Percentiles rank a stretch among this genome's conserved stretches.
phyloP scores from a whole-genome alignment of 805 yeast genomes.

The Wickerhamomyces pijperi region DNA sequence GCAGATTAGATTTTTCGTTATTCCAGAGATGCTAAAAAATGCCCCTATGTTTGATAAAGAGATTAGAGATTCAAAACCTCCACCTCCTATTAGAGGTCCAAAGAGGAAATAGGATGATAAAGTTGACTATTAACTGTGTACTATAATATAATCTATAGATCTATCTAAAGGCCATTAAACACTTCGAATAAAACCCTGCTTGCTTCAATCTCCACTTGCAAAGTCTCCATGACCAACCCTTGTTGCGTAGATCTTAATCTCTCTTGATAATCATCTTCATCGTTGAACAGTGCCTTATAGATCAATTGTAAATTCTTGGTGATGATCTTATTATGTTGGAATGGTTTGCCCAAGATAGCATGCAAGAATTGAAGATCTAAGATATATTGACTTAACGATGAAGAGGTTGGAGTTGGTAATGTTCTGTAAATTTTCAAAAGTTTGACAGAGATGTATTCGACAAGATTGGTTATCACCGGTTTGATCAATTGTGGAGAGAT shows the following conservation, averaged over 20 bases:
- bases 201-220: slow-evolving; percentile 10
- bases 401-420: slow-evolving; percentile 27
- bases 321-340: slow-evolving; percentile 1
- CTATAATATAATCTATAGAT: too few species aligned
- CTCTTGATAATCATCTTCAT: slow-evolving; percentile 3
- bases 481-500: slow-evolving; percentile 36
- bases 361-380: slow-evolving; percentile 45
- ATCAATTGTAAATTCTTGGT: slow-evolving; percentile 13
- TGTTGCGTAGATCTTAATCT: slow-evolving; percentile 2
- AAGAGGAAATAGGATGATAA: slow-evolving; percentile 25
- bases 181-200: slow-evolving; percentile 15
- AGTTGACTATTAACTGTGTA: too few species aligned
- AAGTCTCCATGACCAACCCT: slow-evolving; percentile 5
- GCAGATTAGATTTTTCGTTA: slow-evolving; percentile 68
- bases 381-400: slow-evolving; percentile 36
- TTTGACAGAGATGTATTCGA: slow-evolving; percentile 26
- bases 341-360: slow-evolving; percentile 15
- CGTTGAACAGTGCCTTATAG: slow-evolving; percentile 10
- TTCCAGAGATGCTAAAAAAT: slow-evolving; percentile 79
- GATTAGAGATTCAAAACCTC: slow-evolving; percentile 55
- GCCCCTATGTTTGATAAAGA: slow-evolving; percentile 78
- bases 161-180: slow-evolving; percentile 6
- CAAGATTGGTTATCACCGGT: slow-evolving; percentile 33
- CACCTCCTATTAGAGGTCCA: slow-evolving; percentile 63
- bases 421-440: slow-evolving; percentile 26